Evolutionary conservation across 192 early-diverging fungal genomes (phyloP).

Genomic region (Helicostylum pulchrum): DNA sequence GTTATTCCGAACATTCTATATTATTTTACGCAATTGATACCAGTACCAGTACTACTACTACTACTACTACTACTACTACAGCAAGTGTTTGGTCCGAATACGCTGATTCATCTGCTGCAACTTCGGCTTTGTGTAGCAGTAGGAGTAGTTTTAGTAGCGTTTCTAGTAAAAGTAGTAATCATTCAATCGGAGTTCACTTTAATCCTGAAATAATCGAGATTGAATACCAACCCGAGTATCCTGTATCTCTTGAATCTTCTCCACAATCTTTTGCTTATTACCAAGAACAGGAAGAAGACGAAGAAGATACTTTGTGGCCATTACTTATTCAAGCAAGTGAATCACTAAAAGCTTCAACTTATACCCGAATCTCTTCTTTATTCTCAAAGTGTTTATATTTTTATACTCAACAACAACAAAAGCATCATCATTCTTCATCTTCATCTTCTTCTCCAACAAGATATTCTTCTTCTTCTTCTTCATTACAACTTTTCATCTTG

Average conservation of each 20-base stretch:
- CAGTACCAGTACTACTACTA: too few relatives aligned
- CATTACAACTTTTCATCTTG: conserved; percentile 1
- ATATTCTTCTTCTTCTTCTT: neutral
- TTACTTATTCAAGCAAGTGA: conserved; percentile 7
- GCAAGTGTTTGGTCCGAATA: neutral
- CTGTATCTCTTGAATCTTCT: neutral
- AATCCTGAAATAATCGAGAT: conserved; percentile 23
- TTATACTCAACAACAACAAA: neutral
- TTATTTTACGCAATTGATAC: too few relatives aligned
- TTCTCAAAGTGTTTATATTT: neutral
- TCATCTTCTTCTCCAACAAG: too few relatives aligned
- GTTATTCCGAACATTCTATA: conserved; percentile 2
- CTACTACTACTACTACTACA: too few relatives aligned
- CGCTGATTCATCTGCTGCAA: neutral
- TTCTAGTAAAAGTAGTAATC: neutral
- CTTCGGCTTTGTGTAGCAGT: neutral
- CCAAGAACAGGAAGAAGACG: conserved; percentile 6
- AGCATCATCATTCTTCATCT: too few relatives aligned
- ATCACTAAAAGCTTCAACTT: too few relatives aligned
- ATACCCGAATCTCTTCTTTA: neutral
- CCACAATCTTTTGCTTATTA: neutral
- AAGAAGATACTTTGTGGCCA: conserved; percentile 7
- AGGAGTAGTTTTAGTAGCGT: neutral
- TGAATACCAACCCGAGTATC: conserved; percentile 28
- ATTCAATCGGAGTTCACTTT: conserved; percentile 21